Base-by-base conservation (phyloP, 768 basidiomycete species). In the Pleurotus tuoliensis region DNA sequence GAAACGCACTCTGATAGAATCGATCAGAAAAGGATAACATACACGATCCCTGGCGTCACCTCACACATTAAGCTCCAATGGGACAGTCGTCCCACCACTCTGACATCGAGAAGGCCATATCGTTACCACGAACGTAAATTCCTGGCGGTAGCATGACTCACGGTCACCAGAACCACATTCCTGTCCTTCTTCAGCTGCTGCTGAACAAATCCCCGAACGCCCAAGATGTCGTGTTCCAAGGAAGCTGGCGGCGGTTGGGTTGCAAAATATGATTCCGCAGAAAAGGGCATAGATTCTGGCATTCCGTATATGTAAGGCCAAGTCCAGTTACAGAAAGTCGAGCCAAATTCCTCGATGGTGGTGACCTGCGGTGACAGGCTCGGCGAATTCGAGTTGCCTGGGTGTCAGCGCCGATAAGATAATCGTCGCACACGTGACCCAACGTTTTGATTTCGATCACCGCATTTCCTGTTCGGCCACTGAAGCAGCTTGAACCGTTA, bases 51-150 rank as follows among this genome's bases (percentile, higher is more conserved):
- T 15, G 12, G 9, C 16, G 38, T 52, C 56, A 55, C 78, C 95
- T 86, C 81, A 98, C 97, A 98, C 94, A 67, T 98, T 98, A 78
- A 94, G 90, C 77, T 99, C 97, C 58, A 99, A 75, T 2, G 96
- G 96, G 5, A 98, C 96, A 1, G 95, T 98, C 15, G 97, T 99
- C 58, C 97, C 96, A 55, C 96, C 97, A 69, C 95, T 98, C 97
- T 98, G 58, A 62, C 58, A 25, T 49, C 58, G 47, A 61, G n/a
- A 27, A 13, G 65, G 38, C 57, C 50, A 41, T 49, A 54, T 39
- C 18, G 37, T 27, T 56, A 44, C 27, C 50, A 27, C 55, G 12
- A 27, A 44, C 30, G 25, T 52, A 13, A 38, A 15, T 38, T 40
- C 15, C 27, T 11, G 37, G n/a, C 5, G 27, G 18, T 18, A 58